Base-by-base conservation (phyloP, 495 filamentous ascomycete species). In the Jackrogersella minutella region DNA sequence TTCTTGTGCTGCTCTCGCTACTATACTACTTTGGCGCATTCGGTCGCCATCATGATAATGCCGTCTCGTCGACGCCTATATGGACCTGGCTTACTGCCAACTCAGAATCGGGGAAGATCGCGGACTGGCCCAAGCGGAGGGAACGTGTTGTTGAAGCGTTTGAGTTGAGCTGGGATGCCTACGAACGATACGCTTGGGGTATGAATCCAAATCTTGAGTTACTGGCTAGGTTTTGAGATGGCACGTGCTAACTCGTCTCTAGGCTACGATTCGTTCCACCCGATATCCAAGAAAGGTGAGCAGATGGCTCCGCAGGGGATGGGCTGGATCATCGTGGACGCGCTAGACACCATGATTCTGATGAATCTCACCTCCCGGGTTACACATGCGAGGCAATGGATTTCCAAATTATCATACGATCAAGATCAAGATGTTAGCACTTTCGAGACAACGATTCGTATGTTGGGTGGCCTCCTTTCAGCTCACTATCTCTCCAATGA, bases 251-350 rank as follows among this genome's bases (percentile, higher is more conserved):
- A 64, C 28, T 39, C 9, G 9, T 43, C 17, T 36, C 28, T 67
- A 97, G 93, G 94, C 14, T 87, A 85, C 62, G 95, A 99, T 70
- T 86, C 91, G 72, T 99, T 90, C 71, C 85, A 90, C 63, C 96
- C 95, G 13, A 70, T 93, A 34, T 86, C 90, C 0, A 95, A 93
- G 75, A 86, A 76, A n/a, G 90, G 91, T 49, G 78, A 78, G 33
- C 87, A 97, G 56, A 97, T 97, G 92, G 85, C 90, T 9, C 84
- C 88, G 2, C 85, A 88, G 56, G 91, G 91, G 22, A 79, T 99
- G 76, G 95, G 95, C 5, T 99, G 96, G 96, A 97, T 97, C 62
- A 97, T 99, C 50, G 90, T 99, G 28, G 96, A 99, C 78, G 87
- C 93, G 43, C 80, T 99, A 43, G 95, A 99, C 75, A 98, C 95